phyloP scores from a whole-genome alignment of 1,284 basidiomycete species.

The Puccinia brachypodii region DNA sequence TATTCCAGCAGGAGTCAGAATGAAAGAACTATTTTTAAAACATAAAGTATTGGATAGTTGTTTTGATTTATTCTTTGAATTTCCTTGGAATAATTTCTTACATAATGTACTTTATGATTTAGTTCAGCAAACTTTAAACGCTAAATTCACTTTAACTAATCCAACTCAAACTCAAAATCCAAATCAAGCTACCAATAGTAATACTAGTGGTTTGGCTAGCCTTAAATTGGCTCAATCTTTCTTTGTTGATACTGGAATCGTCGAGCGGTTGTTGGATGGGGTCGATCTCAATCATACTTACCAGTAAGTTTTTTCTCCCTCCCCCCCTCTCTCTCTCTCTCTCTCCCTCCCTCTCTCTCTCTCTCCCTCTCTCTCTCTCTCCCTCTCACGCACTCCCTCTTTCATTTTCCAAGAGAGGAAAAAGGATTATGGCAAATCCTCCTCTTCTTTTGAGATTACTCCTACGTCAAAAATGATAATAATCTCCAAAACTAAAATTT shows the following conservation, averaged over 20 bases:
- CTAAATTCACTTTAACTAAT: too few relatives aligned
- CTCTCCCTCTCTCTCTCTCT: neutral
- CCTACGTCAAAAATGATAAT: too few relatives aligned
- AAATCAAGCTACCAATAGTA: too few relatives aligned
- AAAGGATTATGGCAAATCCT: too few relatives aligned
- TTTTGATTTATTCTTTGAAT: slow-evolving; percentile 90
- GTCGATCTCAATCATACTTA: slow-evolving; percentile 73
- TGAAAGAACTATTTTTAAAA: slow-evolving; percentile 75
- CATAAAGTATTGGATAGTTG: slow-evolving; percentile 67
- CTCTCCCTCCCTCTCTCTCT: neutral
- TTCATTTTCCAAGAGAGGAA: slow-evolving; percentile 60
- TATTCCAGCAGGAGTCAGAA: slow-evolving; percentile 65
- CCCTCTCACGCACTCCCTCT: slow-evolving; percentile 3
- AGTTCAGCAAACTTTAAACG: slow-evolving; percentile 80
- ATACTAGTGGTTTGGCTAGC: slow-evolving; percentile 74
- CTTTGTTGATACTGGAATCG: slow-evolving; percentile 74
- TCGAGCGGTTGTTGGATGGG: slow-evolving; percentile 79
- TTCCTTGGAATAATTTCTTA: slow-evolving; percentile 96
- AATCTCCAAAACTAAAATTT: too few relatives aligned
- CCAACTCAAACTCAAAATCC: too few relatives aligned
- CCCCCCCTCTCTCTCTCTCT: neutral
- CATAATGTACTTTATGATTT: slow-evolving; percentile 97
- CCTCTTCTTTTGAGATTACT: too few relatives aligned
- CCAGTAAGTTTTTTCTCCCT: slow-evolving; percentile 61
- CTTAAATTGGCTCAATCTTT: slow-evolving; percentile 75